phyloP scores from a whole-genome alignment of 805 yeast species.

The Pichia heedii region DNA sequence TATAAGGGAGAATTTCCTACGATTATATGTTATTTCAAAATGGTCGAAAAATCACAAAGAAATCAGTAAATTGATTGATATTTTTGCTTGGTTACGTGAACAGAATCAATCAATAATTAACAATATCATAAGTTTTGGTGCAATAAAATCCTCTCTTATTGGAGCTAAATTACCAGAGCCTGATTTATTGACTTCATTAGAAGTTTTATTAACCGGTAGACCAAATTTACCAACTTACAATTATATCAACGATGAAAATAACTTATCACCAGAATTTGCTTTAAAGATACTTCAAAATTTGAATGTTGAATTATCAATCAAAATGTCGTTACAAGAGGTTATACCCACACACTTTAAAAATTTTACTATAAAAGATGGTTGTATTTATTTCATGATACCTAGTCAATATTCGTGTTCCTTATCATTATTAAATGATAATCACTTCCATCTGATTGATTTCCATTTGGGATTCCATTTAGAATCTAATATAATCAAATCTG shows the following conservation, averaged over 20 bases:
- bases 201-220: constrained; percentile 68
- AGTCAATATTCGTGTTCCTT: constrained; percentile 67
- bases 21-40: constrained; percentile 76
- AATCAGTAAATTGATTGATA: constrained; percentile 69
- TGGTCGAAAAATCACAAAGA: constrained; percentile 77
- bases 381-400: constrained; percentile 54
- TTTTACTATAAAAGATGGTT: constrained; percentile 65
- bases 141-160: constrained; percentile 59
- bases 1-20: constrained; percentile 74
- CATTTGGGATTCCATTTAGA: constrained; percentile 47
- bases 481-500: constrained; percentile 23
- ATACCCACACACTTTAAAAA: constrained; percentile 59
- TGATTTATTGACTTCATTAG: constrained; percentile 79
- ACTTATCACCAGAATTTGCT: constrained; percentile 46
- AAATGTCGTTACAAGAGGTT: constrained; percentile 58
- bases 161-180: constrained; percentile 92
- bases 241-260: constrained; percentile 37
- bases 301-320: constrained; percentile 62
- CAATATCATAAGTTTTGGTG: constrained; percentile 58
- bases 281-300: constrained; percentile 56
- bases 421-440: constrained; percentile 62
- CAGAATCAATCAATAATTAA: constrained; percentile 62
- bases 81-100: constrained; percentile 77
- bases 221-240: constrained; percentile 66
- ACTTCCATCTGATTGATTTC: constrained; percentile 73